phyloP scores from a whole-genome alignment of 768 basidiomycete genomes.

The Thelephora ganbajun region DNA sequence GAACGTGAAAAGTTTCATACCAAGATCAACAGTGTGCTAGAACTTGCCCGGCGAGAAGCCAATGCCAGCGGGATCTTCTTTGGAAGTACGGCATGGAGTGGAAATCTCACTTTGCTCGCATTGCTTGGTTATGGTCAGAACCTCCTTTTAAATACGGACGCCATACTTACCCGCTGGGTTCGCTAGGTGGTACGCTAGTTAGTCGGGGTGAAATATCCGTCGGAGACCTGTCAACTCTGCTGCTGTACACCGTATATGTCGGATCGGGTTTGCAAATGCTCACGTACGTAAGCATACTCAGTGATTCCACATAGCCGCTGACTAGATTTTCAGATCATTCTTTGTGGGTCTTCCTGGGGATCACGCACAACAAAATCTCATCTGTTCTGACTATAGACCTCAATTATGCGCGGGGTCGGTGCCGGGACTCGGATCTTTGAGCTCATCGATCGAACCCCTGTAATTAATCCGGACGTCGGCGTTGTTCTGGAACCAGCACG shows the following conservation, averaged over 20 bases:
- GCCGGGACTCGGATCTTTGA: constrained; percentile 92
- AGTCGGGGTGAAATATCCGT: constrained; percentile 80
- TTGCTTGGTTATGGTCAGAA: constrained; percentile 77
- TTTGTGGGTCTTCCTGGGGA: constrained; percentile 18
- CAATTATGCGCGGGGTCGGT: constrained; percentile 94
- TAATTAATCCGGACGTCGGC: constrained; percentile 55
- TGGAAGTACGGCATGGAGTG: constrained; percentile 84
- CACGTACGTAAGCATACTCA: constrained; percentile 32
- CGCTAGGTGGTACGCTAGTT: constrained; percentile 77
- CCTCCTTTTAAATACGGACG: not conserved
- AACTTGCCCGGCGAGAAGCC: constrained; percentile 75
- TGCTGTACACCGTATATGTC: constrained; percentile 87
- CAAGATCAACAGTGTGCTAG: constrained; percentile 48
- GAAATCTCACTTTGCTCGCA: constrained; percentile 81
- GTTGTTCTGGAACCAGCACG: constrained; percentile 36
- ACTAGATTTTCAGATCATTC: constrained; percentile 17
- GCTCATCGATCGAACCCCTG: constrained; percentile 68
- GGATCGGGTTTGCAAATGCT: constrained; percentile 70
- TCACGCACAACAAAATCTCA: not conserved
- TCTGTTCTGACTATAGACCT: constrained; percentile 34
- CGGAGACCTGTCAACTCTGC: constrained; percentile 78
- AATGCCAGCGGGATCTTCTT: constrained; percentile 88
- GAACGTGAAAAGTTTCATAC: constrained; percentile 70
- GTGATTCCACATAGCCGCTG: not conserved
- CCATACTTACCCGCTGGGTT: not conserved